phyloP scores from a whole-genome alignment of 2,329 filamentous ascomycete genomes.

The Trichothecium roseum region DNA sequence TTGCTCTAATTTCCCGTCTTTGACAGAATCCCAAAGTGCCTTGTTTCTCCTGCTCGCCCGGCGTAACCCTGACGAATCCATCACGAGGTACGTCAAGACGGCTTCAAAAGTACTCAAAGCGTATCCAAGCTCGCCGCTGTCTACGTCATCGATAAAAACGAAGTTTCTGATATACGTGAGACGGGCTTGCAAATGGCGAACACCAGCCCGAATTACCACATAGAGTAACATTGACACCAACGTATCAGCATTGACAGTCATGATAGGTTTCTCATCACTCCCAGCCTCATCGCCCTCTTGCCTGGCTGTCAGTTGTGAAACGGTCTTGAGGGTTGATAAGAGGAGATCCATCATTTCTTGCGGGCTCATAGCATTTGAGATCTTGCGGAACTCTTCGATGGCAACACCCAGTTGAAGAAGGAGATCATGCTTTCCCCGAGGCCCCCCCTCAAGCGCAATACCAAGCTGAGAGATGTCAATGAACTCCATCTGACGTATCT shows the following conservation, averaged over 20 bases:
- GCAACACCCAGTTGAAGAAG: slow-evolving; percentile 66
- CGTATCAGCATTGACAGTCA: slow-evolving; percentile 73
- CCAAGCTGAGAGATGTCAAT: slow-evolving; percentile 93
- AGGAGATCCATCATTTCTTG: slow-evolving; percentile 83
- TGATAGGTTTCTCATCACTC: slow-evolving; percentile 39
- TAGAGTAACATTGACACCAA: slow-evolving; percentile 84
- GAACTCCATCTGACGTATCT: slow-evolving; percentile 86
- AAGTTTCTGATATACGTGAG: slow-evolving; percentile 95
- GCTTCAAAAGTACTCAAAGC: slow-evolving; percentile 93
- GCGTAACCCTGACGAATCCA: slow-evolving; percentile 71
- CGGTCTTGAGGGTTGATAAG: slow-evolving; percentile 69
- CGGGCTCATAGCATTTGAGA: slow-evolving; percentile 65
- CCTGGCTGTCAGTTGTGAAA: slow-evolving; percentile 58
- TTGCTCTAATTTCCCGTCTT: slow-evolving; percentile 63
- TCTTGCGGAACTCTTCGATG: slow-evolving; percentile 82
- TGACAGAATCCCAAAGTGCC: slow-evolving; percentile 77
- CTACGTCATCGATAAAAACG: slow-evolving; percentile 95
- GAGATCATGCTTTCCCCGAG: slow-evolving; percentile 70
- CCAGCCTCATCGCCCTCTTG: slow-evolving; percentile 24
- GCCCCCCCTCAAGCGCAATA: slow-evolving; percentile 71
- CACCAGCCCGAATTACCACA: slow-evolving; percentile 83
- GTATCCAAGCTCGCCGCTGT: slow-evolving; percentile 92
- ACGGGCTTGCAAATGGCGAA: slow-evolving; percentile 78
- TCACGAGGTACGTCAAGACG: slow-evolving; percentile 76
- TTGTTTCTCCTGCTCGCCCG: slow-evolving; percentile 81